A percentile compares a stretch with the other conserved stretches of the same genome.
phyloP scores from a whole-genome alignment of 2,329 filamentous ascomycete genomes.

The Chrysosphaeria jannelii region DNA sequence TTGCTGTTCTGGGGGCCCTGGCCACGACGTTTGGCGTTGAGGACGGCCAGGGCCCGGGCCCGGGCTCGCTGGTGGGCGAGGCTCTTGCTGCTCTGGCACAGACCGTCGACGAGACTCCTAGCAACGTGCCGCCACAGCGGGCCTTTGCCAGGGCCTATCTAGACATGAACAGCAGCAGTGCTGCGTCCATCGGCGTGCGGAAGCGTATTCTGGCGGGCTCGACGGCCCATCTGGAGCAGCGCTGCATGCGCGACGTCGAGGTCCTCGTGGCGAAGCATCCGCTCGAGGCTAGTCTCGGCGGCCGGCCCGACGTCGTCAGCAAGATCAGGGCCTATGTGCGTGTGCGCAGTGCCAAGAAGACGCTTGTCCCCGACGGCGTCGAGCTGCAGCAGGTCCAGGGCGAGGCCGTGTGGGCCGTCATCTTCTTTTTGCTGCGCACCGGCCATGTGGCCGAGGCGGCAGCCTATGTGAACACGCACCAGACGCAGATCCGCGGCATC shows the following conservation, averaged over 20 bases:
- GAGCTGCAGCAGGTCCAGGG: conserved; percentile 52
- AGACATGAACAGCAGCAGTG: conserved; percentile 37
- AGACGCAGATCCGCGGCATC: conserved; percentile 57
- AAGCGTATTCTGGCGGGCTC: conserved; percentile 59
- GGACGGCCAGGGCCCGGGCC: conserved; percentile 15
- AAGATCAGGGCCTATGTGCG: conserved; percentile 84
- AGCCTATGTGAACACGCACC: conserved; percentile 56
- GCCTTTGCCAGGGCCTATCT: conserved; percentile 51
- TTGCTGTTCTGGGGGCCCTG: conserved; percentile 49
- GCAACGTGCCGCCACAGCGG: conserved; percentile 34
- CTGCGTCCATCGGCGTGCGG: conserved; percentile 32
- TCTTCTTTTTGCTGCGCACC: conserved; percentile 71
- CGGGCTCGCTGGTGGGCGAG: conserved; percentile 45
- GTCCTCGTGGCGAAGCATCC: conserved; percentile 53
- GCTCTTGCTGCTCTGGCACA: conserved; percentile 57
- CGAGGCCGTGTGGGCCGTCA: conserved; percentile 76
- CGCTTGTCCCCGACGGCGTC: conserved; percentile 53
- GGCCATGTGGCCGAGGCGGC: conserved; percentile 64
- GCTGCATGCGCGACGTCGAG: conserved; percentile 55
- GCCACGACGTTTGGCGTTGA: conserved; percentile 50
- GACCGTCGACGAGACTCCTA: conserved; percentile 43
- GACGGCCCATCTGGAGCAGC: conserved; percentile 47
- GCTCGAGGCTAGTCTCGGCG: conserved; percentile 65
- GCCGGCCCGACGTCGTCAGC: conserved; percentile 61
- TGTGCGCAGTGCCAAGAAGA: conserved; percentile 48